phyloP scores from a whole-genome alignment of 169 alveolate genomes.

The Plasmodium gonderi region DNA sequence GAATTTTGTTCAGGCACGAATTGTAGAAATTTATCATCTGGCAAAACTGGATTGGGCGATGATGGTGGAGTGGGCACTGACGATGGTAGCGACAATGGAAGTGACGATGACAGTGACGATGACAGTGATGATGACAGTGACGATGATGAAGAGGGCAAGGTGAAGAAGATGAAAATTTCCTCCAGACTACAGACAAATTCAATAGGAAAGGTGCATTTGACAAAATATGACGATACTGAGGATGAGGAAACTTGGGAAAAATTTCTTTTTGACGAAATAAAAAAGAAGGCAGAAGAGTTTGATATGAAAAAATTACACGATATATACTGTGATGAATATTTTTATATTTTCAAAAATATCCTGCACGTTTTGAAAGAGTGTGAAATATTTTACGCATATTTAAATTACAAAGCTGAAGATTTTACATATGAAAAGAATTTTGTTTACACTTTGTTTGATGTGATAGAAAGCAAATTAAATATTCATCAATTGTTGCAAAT shows the following conservation, averaged over 20 bases:
- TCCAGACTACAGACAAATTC: too few species aligned
- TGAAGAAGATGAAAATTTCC: too few species aligned
- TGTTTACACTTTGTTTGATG: background rate
- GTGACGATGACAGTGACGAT: background rate
- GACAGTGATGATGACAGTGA: background rate
- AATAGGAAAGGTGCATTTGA: too few species aligned
- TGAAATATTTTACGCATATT: slow-evolving; percentile 21
- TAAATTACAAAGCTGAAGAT: slow-evolving; percentile 49
- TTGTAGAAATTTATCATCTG: too few species aligned
- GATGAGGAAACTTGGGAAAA: too few species aligned
- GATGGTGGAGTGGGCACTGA: too few species aligned
- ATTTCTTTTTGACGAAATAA: background rate
- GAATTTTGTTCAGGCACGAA: background rate
- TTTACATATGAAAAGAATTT: slow-evolving; percentile 48
- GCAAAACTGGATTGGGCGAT: too few species aligned
- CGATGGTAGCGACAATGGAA: background rate
- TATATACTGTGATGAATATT: slow-evolving; percentile 48
- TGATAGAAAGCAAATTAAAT: slow-evolving; percentile 29
- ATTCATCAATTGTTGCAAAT: slow-evolving; percentile 27
- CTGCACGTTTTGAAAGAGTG: slow-evolving; percentile 25
- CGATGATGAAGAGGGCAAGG: background rate
- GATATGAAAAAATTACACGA: slow-evolving; percentile 37
- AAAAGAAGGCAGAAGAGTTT: background rate
- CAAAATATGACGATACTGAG: too few species aligned
- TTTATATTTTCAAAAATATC: slow-evolving; percentile 46